These are phyloP conservation scores for Caryopteris hybrid DNA, from an alignment of 305 asterid genomes.

Conservation along the genomic window DNA sequence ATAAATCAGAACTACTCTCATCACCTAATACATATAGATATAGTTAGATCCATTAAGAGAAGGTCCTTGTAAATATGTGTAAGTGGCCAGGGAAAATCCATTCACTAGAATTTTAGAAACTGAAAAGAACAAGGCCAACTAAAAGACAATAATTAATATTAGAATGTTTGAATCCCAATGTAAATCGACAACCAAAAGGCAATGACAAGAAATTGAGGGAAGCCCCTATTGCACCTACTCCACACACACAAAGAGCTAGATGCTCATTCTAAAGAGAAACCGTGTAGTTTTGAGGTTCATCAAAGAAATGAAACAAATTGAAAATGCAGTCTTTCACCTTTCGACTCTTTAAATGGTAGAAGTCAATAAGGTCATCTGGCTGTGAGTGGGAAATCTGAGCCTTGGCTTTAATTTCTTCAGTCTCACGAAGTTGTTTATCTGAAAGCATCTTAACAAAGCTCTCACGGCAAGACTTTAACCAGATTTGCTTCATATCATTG, in stretches of 20 bases:
- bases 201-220: not conserved
- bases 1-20: slow-evolving; percentile 4
- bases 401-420: slow-evolving; percentile 87
- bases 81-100: not conserved
- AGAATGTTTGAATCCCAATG: too few species aligned
- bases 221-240: not conserved
- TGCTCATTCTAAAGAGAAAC: too few species aligned
- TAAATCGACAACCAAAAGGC: slow-evolving; percentile 4
- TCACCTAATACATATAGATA: not conserved
- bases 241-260: too few species aligned
- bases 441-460: slow-evolving; percentile 93
- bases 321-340: slow-evolving; percentile 45
- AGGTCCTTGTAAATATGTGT: not conserved
- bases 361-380: slow-evolving; percentile 96
- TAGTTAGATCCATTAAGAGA: not conserved
- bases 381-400: slow-evolving; percentile 74
- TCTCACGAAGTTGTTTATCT: slow-evolving; percentile 87
- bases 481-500: slow-evolving; percentile 64
- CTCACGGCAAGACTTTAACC: slow-evolving; percentile 90
- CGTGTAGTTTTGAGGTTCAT: not conserved
- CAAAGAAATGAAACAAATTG: not conserved
- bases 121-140: not conserved
- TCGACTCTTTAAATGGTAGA: slow-evolving; percentile 93
- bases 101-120: not conserved
- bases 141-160: not conserved